phyloP scores from a whole-genome alignment of 1,284 basidiomycete genomes.

The Moesziomyces aphidis region DNA sequence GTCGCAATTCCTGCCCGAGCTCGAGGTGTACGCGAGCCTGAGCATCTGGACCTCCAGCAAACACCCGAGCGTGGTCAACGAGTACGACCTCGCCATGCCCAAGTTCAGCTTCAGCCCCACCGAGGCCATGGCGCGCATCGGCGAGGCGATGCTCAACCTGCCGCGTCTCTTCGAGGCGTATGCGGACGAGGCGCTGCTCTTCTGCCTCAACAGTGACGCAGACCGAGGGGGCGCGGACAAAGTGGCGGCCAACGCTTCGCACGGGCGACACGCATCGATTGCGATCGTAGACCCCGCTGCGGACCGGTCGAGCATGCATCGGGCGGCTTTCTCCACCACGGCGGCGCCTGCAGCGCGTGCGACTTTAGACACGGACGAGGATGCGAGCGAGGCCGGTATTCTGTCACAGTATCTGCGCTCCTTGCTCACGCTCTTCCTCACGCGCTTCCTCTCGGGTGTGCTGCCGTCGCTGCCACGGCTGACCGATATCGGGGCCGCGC shows the following conservation, averaged over 20 bases:
- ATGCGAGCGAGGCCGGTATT: constrained; percentile 62
- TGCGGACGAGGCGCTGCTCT: constrained; percentile 86
- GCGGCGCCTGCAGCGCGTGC: constrained; percentile 69
- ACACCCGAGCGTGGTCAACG: constrained; percentile 45
- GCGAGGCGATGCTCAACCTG: constrained; percentile 91
- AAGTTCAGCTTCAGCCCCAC: constrained; percentile 92
- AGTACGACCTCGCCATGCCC: constrained; percentile 82
- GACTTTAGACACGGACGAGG: constrained; percentile 42
- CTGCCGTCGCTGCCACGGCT: constrained; percentile 73
- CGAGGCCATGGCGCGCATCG: constrained; percentile 85
- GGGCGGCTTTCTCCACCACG: constrained; percentile 35
- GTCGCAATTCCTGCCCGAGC: constrained; percentile 81
- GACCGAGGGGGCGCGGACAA: constrained; percentile 69
- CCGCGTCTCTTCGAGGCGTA: constrained; percentile 94
- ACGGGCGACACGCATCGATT: constrained; percentile 18
- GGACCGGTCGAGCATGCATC: constrained; percentile 37
- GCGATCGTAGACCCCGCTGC: constrained; percentile 2
- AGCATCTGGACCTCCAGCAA: constrained; percentile 75
- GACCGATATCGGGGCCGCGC: constrained; percentile 77
- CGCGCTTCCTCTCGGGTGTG: constrained; percentile 68
- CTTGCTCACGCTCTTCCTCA: constrained; percentile 76
- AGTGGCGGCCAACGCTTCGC: not conserved
- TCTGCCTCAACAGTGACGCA: constrained; percentile 68
- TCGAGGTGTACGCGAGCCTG: constrained; percentile 78
- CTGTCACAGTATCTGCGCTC: constrained; percentile 82